phyloP scores from a whole-genome alignment of 1,284 basidiomycete species.

The Phellinidium pouzarii region DNA sequence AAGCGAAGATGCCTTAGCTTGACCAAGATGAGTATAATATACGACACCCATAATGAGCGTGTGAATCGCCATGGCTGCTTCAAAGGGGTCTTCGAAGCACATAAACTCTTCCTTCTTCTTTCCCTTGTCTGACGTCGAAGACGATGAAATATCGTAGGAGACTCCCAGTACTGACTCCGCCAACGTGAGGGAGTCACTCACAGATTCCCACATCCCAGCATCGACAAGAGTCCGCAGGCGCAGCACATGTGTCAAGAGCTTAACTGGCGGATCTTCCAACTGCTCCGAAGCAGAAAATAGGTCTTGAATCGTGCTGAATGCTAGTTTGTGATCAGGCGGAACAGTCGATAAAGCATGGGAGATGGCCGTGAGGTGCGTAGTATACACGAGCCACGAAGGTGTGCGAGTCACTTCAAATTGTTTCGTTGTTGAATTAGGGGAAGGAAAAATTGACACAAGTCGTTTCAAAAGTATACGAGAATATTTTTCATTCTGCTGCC shows the following conservation, averaged over 20 bases:
- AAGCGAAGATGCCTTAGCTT: slow-evolving; percentile 35
- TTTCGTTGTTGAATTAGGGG: slow-evolving; percentile 15
- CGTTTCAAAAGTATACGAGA: slow-evolving; percentile 49
- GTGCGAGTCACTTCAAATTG: slow-evolving; percentile 25
- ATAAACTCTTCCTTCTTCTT: slow-evolving; percentile 26
- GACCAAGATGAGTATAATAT: slow-evolving; percentile 51
- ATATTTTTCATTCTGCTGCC: slow-evolving; percentile 50
- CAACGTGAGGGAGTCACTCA: slow-evolving; percentile 36
- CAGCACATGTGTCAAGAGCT: slow-evolving; percentile 42
- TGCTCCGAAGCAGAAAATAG: slow-evolving; percentile 35
- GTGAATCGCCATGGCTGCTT: slow-evolving; percentile 42
- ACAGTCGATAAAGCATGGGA: slow-evolving; percentile 30
- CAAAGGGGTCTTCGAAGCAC: slow-evolving; percentile 33
- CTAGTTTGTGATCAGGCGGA: slow-evolving; percentile 32
- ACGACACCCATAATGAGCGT: slow-evolving; percentile 51
- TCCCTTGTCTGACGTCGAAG: slow-evolving; percentile 12
- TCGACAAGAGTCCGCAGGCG: slow-evolving; percentile 46
- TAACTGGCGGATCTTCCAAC: slow-evolving; percentile 38
- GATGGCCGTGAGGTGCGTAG: slow-evolving; percentile 47
- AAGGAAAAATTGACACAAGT: slow-evolving; percentile 41
- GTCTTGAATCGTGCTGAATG: slow-evolving; percentile 37
- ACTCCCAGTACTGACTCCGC: slow-evolving; percentile 43
- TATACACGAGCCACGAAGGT: slow-evolving; percentile 47
- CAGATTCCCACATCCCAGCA: slow-evolving; percentile 44
- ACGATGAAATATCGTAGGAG: slow-evolving; percentile 25